A percentile compares a stretch with the other conserved stretches of the same genome.
These are phyloP conservation scores for Aspergillus quadrilineatus DNA, from an alignment of 2,329 filamentous ascomycete species.

Conservation along the genomic window DNA sequence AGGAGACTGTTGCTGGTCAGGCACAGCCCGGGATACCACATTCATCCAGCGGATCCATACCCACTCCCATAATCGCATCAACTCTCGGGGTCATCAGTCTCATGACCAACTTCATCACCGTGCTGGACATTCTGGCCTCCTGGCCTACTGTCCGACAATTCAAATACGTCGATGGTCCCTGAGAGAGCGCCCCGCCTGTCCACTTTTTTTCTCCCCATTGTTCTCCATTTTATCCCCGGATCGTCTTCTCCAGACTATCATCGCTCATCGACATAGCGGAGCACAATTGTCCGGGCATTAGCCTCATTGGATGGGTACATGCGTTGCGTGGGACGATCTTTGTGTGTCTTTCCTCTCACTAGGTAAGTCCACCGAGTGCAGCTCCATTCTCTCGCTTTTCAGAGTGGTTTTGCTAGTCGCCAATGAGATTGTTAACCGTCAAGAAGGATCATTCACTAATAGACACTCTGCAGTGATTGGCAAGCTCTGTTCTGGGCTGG, in stretches of 20 bases:
- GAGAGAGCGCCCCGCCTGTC: not conserved
- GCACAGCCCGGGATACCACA: slow-evolving; percentile 1
- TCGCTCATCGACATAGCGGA: slow-evolving; percentile 8
- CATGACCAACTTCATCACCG: slow-evolving; percentile 1
- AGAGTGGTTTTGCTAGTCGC: not conserved
- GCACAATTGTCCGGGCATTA: slow-evolving; percentile 10
- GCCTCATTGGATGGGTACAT: slow-evolving; percentile 11
- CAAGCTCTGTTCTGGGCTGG: not conserved
- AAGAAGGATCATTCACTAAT: not conserved
- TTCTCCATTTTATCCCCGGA: slow-evolving; percentile 5
- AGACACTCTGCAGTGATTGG: slow-evolving; percentile 6
- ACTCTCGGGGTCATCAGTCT: not conserved
- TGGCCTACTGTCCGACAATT: not conserved
- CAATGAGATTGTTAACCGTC: slow-evolving; percentile 7
- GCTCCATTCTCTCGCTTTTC: slow-evolving; percentile 5
- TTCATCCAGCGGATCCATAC: not conserved
- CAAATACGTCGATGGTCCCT: not conserved
- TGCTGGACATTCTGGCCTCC: not conserved
- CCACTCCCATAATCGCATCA: not conserved
- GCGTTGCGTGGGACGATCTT: slow-evolving; percentile 19
- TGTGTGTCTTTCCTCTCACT: slow-evolving; percentile 11
- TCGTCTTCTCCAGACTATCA: slow-evolving; percentile 10
- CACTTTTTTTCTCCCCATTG: slow-evolving; percentile 1
- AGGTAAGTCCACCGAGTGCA: slow-evolving; percentile 11
- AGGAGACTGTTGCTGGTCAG: not conserved